Percentiles rank a stretch among this genome's conserved stretches.
These are phyloP conservation scores for Irpex lacteus DNA, from an alignment of 1,284 basidiomycete species.

Conservation along the genomic window DNA sequence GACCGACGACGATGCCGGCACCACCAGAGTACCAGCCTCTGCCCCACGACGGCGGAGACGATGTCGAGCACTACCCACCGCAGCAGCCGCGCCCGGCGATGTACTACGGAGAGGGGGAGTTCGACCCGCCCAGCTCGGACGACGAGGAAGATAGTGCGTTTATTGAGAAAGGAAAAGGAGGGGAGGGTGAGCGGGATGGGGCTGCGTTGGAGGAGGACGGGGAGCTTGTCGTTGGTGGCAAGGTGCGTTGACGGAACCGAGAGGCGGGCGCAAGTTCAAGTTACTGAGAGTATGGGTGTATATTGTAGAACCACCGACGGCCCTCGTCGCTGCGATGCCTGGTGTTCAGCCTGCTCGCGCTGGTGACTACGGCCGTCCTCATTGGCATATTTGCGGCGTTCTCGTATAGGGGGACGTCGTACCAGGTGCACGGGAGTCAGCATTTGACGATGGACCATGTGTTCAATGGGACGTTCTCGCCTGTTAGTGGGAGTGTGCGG, in stretches of 20 bases:
- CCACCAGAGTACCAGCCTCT: conserved; percentile 20
- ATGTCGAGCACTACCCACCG: conserved; percentile 8
- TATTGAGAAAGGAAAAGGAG: conserved; percentile 36
- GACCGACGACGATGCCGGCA: no score
- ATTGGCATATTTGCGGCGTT: conserved; percentile 74
- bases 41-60: conserved; percentile 17
- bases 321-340: conserved; percentile 52
- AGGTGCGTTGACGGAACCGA: conserved; percentile 26
- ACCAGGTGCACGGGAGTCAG: conserved; percentile 50
- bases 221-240: conserved; percentile 36
- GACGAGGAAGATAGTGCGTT: conserved; percentile 53
- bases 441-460: conserved; percentile 85
- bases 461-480: conserved; percentile 83
- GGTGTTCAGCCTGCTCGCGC: conserved; percentile 46
- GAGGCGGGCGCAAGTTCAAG: not conserved
- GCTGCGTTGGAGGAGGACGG: conserved; percentile 25
- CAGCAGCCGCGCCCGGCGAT: conserved; percentile 29
- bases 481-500: conserved; percentile 45
- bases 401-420: conserved; percentile 56
- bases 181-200: conserved; percentile 27
- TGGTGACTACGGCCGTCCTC: conserved; percentile 54
- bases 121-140: conserved; percentile 69
- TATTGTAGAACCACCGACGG: conserved; percentile 29
- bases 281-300: not conserved
- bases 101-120: conserved; percentile 71